These are phyloP conservation scores for Plasmodium malariae DNA, from an alignment of 169 alveolate species.

Conservation along the genomic window DNA sequence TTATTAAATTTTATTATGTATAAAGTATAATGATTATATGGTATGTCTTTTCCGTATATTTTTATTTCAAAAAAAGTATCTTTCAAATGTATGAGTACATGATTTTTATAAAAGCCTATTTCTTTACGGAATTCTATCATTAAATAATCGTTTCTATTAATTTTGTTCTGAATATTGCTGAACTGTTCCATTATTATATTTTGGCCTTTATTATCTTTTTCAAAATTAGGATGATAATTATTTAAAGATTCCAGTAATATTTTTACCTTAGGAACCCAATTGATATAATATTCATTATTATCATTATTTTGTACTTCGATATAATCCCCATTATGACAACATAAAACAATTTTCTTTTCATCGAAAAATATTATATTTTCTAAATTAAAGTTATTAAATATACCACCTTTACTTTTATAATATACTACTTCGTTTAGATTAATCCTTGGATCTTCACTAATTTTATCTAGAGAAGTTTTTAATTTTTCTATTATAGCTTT, in stretches of 20 bases:
- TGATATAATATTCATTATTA: neutral
- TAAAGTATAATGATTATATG: constrained; percentile 33
- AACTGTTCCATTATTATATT: constrained; percentile 36
- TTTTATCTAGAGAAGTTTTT: constrained; percentile 13
- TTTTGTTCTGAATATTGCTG: neutral
- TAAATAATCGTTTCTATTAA: constrained; percentile 15
- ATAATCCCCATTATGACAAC: constrained; percentile 56
- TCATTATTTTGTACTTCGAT: neutral
- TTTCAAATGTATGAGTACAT: constrained; percentile 6
- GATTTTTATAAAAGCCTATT: constrained; percentile 63
- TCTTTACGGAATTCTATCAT: constrained; percentile 22
- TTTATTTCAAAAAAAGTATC: constrained; percentile 15
- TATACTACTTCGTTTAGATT: constrained; percentile 17
- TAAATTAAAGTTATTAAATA: constrained; percentile 20
- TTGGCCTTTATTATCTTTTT: constrained; percentile 1
- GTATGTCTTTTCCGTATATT: constrained; percentile 40
- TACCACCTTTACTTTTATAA: constrained; percentile 14
- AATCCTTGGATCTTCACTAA: neutral
- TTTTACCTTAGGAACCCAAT: neutral
- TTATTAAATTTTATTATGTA: constrained; percentile 52
- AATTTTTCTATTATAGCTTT: constrained; percentile 7
- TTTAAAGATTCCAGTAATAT: constrained; percentile 9
- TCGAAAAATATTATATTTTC: constrained; percentile 14
- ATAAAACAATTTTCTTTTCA: constrained; percentile 2
- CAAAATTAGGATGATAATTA: constrained; percentile 18